Percentiles rank a stretch among this genome's conserved stretches.
These are phyloP conservation scores for Starmerella roubikii DNA, from an alignment of 805 yeast genomes.

Conservation along the genomic window DNA sequence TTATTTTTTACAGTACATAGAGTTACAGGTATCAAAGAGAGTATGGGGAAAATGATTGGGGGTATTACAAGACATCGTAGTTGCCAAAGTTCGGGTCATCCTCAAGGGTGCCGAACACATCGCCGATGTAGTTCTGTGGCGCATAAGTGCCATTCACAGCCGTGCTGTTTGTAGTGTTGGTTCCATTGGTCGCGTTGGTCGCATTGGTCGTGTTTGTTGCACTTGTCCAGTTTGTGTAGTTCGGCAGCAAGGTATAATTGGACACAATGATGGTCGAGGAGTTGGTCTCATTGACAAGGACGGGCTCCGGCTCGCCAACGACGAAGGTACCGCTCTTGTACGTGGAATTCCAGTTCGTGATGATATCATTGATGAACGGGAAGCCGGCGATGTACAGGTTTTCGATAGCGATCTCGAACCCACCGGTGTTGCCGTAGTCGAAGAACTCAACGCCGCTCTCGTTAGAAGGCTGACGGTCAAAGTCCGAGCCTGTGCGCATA, in stretches of 20 bases:
- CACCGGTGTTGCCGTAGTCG: slow-evolving; percentile 38
- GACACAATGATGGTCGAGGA: slow-evolving; percentile 23
- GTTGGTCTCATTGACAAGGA: slow-evolving; percentile 1
- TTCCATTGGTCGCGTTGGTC: slow-evolving; percentile 30
- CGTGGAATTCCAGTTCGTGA: slow-evolving; percentile 30
- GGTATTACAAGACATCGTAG: too few species aligned
- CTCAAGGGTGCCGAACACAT: slow-evolving; percentile 42
- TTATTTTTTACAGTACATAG: too few species aligned
- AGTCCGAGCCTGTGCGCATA: slow-evolving; percentile 50
- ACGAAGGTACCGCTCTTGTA: slow-evolving; percentile 12
- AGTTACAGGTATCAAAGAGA: too few species aligned
- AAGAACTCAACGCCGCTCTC: slow-evolving; percentile 37
- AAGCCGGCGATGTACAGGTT: slow-evolving; percentile 42
- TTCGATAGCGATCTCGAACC: slow-evolving; percentile 34
- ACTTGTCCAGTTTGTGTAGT: slow-evolving; percentile 33
- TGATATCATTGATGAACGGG: slow-evolving; percentile 42
- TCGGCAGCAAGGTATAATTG: slow-evolving; percentile 2
- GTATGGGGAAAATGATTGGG: too few species aligned
- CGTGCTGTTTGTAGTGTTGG: slow-evolving; percentile 4
- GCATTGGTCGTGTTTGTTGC: background rate
- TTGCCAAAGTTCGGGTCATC: slow-evolving; percentile 31
- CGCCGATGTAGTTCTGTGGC: slow-evolving; percentile 49
- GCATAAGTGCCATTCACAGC: slow-evolving; percentile 17
- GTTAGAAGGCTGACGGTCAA: slow-evolving; percentile 36
- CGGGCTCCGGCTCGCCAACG: background rate